Conservation (phyloP, 306 rosid genomes). For the Cotoneaster glaucophyllus region DNA sequence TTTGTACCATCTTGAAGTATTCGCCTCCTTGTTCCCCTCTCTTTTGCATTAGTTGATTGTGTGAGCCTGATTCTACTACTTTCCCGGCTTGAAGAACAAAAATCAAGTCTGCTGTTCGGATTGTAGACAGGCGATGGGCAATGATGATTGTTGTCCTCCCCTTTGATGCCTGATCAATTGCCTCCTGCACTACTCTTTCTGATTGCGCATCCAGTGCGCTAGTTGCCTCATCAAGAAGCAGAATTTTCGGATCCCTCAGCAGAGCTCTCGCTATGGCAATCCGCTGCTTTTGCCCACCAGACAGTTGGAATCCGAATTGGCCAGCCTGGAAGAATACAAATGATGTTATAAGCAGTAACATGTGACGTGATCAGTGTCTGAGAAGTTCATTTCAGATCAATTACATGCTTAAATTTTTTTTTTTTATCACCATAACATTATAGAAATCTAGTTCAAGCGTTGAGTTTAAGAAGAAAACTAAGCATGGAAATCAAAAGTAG, state of each 20-base stretch:
- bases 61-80: conserved; percentile 67
- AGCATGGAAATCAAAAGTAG: not conserved
- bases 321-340: conserved; percentile 50
- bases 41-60: conserved; percentile 52
- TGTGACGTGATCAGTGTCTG: not conserved
- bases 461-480: not conserved
- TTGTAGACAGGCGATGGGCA: conserved; percentile 75
- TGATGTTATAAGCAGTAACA: not conserved
- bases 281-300: conserved; percentile 93
- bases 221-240: conserved; percentile 89
- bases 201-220: conserved; percentile 80
- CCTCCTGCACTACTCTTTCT: conserved; percentile 75
- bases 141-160: conserved; percentile 79
- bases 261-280: conserved; percentile 86
- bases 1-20: conserved; percentile 64
- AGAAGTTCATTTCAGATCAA: not conserved
- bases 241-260: conserved; percentile 68
- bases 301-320: conserved; percentile 73
- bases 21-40: conserved; percentile 53
- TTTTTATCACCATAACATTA: no score
- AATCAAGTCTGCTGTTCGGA: conserved; percentile 48
- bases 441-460: not conserved
- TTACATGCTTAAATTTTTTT: not conserved
- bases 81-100: conserved; percentile 63
- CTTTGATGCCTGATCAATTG: conserved; percentile 76